phyloP scores from a whole-genome alignment of 179 eudicot species.

The Nepenthes alata region DNA sequence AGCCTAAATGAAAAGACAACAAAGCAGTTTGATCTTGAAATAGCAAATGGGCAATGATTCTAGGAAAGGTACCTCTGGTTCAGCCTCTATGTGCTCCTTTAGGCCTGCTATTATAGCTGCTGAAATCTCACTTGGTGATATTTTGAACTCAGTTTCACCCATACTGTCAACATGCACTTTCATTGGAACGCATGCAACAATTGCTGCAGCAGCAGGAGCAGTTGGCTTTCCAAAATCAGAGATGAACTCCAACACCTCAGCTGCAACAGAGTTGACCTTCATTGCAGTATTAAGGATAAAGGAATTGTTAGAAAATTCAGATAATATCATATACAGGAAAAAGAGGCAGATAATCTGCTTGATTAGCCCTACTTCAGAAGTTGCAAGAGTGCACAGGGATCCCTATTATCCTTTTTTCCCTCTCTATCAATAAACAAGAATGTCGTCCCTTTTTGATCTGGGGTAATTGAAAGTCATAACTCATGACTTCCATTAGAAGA shows the following conservation, averaged over 20 bases:
- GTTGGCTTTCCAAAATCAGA: slow-evolving; percentile 82
- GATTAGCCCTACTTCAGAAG: too few relatives aligned
- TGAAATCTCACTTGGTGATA: slow-evolving; percentile 71
- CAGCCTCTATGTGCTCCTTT: slow-evolving; percentile 84
- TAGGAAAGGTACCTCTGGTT: slow-evolving; percentile 63
- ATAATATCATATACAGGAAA: not conserved
- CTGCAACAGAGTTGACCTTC: slow-evolving; percentile 84
- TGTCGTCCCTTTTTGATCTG: not conserved
- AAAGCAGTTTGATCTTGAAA: not conserved
- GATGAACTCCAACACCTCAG: slow-evolving; percentile 78
- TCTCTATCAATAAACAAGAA: too few relatives aligned
- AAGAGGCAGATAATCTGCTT: slow-evolving; percentile 2
- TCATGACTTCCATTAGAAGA: not conserved
- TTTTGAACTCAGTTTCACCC: slow-evolving; percentile 72
- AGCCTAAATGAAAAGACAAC: not conserved
- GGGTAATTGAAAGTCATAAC: not conserved
- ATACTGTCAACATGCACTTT: slow-evolving; percentile 65
- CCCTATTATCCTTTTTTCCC: too few relatives aligned
- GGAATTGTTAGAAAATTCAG: not conserved
- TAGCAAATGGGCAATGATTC: not conserved
- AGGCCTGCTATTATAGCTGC: slow-evolving; percentile 76
- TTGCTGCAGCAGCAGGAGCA: slow-evolving; percentile 95
- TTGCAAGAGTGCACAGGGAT: too few relatives aligned
- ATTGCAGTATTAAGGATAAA: slow-evolving; percentile 8
- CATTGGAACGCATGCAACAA: slow-evolving; percentile 95